phyloP scores from a whole-genome alignment of 352 stramenopile species.

The Phytopythium oedochilum region DNA sequence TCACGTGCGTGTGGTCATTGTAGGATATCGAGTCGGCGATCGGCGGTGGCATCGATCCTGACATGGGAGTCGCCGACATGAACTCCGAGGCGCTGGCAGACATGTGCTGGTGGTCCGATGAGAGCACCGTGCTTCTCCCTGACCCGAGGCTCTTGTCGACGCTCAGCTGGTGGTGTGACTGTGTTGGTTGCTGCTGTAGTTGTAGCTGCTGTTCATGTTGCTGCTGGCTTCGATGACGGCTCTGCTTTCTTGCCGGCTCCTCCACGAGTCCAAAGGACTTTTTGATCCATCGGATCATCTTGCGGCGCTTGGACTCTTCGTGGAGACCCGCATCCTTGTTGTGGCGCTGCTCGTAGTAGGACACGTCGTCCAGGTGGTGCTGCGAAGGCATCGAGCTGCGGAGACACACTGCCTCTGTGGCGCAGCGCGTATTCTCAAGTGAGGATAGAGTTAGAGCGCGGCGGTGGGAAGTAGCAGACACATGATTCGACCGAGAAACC shows the following conservation, averaged over 20 bases:
- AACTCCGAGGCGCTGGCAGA: too few relatives aligned
- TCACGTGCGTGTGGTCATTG: too few relatives aligned
- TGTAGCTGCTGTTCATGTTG: slow-evolving; percentile 10
- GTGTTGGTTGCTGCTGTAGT: background rate
- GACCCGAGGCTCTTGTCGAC: background rate
- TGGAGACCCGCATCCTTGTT: slow-evolving; percentile 19
- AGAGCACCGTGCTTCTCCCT: background rate
- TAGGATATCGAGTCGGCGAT: too few relatives aligned
- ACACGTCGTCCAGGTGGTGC: background rate
- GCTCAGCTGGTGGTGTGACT: slow-evolving; percentile 6
- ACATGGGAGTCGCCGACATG: too few relatives aligned
- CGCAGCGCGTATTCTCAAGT: background rate
- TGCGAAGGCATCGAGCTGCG: slow-evolving; percentile 5
- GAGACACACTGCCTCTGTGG: background rate
- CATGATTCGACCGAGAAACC: too few relatives aligned
- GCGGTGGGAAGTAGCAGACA: too few relatives aligned
- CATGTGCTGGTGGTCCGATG: background rate
- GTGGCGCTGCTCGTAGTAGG: slow-evolving; percentile 35
- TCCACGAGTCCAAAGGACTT: slow-evolving; percentile 32
- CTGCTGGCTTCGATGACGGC: slow-evolving; percentile 13
- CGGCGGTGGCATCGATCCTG: too few relatives aligned
- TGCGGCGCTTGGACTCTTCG: slow-evolving; percentile 50
- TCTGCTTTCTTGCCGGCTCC: slow-evolving; percentile 1
- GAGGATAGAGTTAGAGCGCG: too few relatives aligned
- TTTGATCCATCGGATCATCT: slow-evolving; percentile 63